Conservation (phyloP, 352 stramenopile genomes). For the Phytophthora brassicae region DNA sequence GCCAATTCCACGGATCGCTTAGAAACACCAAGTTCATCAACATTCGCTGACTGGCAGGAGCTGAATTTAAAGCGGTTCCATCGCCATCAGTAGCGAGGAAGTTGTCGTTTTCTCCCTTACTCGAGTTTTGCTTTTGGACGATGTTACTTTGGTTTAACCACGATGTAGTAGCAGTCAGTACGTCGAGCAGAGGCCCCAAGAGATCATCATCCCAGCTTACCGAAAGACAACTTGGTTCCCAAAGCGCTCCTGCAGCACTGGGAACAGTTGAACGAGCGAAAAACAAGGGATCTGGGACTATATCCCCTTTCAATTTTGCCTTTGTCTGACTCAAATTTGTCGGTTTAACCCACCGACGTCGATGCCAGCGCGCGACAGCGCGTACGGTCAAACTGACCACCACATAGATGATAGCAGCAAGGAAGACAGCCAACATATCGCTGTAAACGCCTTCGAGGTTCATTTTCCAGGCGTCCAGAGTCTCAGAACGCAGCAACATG, state of each 20-base stretch:
- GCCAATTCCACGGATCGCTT: conserved; percentile 56
- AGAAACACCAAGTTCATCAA: conserved; percentile 65
- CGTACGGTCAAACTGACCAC: conserved; percentile 28
- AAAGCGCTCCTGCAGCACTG: conserved; percentile 48
- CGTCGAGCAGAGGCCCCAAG: conserved; percentile 31
- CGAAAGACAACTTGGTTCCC: conserved; percentile 55
- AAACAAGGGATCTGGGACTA: conserved; percentile 41
- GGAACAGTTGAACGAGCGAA: conserved; percentile 47
- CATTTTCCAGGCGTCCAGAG: conserved; percentile 60
- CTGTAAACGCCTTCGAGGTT: conserved; percentile 57
- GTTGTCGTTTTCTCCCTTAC: neutral
- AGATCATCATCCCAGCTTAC: conserved; percentile 58
- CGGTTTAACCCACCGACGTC: conserved; percentile 24
- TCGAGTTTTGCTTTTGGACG: conserved; percentile 14
- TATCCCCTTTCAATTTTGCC: conserved; percentile 11
- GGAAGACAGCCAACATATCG: conserved; percentile 43
- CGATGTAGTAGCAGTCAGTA: conserved; percentile 19
- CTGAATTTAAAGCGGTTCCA: conserved; percentile 11
- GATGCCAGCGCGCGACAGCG: conserved; percentile 22
- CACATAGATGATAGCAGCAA: conserved; percentile 46
- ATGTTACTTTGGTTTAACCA: conserved; percentile 18
- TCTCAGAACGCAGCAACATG: conserved; percentile 57
- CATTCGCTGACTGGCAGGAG: conserved; percentile 37
- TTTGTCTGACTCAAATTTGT: conserved; percentile 21
- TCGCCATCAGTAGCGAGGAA: neutral